phyloP scores from a whole-genome alignment of 768 basidiomycete genomes.

The Agrocybe chaxingu region DNA sequence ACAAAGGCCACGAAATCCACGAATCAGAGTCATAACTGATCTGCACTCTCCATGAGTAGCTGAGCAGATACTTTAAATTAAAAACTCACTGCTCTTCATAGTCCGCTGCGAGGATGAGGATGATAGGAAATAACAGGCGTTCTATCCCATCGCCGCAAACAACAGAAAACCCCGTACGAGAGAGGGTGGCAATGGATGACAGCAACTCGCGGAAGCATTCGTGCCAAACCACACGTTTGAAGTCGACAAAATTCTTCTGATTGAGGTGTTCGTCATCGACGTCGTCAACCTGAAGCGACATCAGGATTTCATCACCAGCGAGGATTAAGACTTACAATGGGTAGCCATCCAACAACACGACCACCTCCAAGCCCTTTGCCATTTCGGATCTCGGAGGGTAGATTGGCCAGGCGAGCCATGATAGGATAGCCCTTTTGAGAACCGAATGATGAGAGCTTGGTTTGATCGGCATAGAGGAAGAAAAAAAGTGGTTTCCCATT shows the following conservation, averaged over 20 bases:
- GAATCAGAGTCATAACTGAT: conserved; percentile 32
- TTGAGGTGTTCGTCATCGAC: conserved; percentile 21
- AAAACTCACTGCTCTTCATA: conserved; percentile 37
- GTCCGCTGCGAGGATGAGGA: conserved; percentile 33
- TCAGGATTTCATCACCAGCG: not conserved
- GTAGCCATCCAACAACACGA: conserved; percentile 34
- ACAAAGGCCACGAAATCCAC: conserved; percentile 20
- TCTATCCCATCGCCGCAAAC: conserved; percentile 22
- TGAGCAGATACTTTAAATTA: conserved; percentile 2
- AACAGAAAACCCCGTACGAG: conserved; percentile 18
- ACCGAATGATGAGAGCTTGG: conserved; percentile 32
- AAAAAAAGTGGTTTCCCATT: conserved; percentile 24
- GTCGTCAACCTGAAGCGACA: conserved; percentile 18
- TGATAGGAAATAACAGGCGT: conserved; percentile 24
- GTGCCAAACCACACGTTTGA: conserved; percentile 39
- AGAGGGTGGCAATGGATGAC: conserved; percentile 16
- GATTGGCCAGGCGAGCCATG: conserved; percentile 26
- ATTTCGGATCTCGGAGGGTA: conserved; percentile 28
- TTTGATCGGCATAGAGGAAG: conserved; percentile 37
- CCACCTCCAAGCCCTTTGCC: conserved; percentile 28
- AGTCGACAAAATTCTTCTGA: conserved; percentile 24
- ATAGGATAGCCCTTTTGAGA: conserved; percentile 32
- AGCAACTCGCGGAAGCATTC: conserved; percentile 26
- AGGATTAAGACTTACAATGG: conserved; percentile 23
- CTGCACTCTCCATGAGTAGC: conserved; percentile 14